These are phyloP conservation scores for Incumbomyces delicatus DNA, from an alignment of 2,329 filamentous ascomycete genomes.

Conservation along the genomic window DNA sequence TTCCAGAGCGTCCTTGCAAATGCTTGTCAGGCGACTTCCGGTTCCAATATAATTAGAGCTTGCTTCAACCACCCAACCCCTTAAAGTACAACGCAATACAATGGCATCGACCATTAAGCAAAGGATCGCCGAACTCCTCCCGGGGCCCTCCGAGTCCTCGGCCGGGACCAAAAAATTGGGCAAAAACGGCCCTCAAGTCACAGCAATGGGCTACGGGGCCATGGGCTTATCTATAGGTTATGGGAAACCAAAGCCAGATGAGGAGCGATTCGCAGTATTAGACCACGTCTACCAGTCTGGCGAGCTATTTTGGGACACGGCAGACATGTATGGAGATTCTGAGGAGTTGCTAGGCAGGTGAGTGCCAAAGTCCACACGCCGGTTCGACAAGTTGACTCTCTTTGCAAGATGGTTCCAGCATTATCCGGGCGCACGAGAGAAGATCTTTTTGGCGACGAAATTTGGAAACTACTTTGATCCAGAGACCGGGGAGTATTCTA, in stretches of 20 bases:
- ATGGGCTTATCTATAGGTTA: constrained; percentile 33
- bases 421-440: constrained; percentile 18
- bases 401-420: constrained; percentile 20
- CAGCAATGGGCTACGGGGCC: constrained; percentile 21
- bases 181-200: constrained; percentile 25
- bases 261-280: constrained; percentile 39
- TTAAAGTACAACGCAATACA: no score
- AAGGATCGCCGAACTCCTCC: neutral
- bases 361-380: neutral
- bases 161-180: constrained; percentile 20
- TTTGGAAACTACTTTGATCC: constrained; percentile 19
- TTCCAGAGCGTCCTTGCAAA: no score
- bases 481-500: constrained; percentile 11
- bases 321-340: constrained; percentile 26
- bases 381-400: constrained; percentile 12
- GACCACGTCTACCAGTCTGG: constrained; percentile 25
- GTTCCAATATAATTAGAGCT: no score
- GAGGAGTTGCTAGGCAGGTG: constrained; percentile 26
- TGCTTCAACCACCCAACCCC: no score
- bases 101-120: neutral
- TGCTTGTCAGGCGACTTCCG: no score
- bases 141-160: no score
- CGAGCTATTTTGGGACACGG: constrained; percentile 26
- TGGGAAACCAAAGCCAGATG: constrained; percentile 36
- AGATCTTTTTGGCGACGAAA: constrained; percentile 21